A percentile compares a stretch with the other conserved stretches of the same genome.
Conservation (phyloP, 495 filamentous ascomycete genomes). For the Podospora pseudopauciseta region DNA sequence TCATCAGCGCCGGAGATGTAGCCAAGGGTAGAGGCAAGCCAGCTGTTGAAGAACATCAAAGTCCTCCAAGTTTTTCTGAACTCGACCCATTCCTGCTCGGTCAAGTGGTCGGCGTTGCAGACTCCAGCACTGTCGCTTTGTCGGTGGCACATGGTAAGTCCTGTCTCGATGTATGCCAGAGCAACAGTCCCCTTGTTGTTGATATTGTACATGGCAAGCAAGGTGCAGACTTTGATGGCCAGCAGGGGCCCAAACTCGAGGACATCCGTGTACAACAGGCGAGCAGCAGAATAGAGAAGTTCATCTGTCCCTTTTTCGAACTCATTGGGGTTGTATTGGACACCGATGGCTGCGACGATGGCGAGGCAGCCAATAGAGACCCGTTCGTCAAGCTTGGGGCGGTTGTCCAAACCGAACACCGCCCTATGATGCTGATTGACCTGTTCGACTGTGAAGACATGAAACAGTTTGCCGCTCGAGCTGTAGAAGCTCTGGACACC, state of each 20-base stretch:
- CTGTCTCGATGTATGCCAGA: conserved; percentile 31
- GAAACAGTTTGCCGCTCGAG: conserved; percentile 31
- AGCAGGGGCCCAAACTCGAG: conserved; percentile 28
- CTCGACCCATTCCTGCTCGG: conserved; percentile 17
- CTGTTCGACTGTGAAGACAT: conserved; percentile 29
- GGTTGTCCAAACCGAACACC: conserved; percentile 21
- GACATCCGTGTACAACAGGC: conserved; percentile 22
- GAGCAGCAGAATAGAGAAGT: conserved; percentile 24
- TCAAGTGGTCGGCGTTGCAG: conserved; percentile 5
- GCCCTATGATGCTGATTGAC: conserved; percentile 13
- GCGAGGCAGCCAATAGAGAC: conserved; percentile 25
- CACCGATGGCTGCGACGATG: conserved; percentile 27
- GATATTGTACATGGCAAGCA: conserved; percentile 34
- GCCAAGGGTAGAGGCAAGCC: conserved; percentile 34
- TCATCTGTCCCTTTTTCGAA: conserved; percentile 19
- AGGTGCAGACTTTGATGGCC: conserved; percentile 32
- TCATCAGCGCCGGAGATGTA: conserved; percentile 29
- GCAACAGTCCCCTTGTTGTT: conserved; percentile 29
- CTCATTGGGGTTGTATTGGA: conserved; percentile 26
- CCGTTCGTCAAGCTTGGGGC: conserved; percentile 12
- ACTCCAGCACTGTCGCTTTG: conserved; percentile 16
- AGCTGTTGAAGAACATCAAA: conserved; percentile 30
- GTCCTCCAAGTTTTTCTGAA: conserved; percentile 30
- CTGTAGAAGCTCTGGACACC: conserved; percentile 34
- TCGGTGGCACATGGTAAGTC: conserved; percentile 25